phyloP scores from a whole-genome alignment of 2,329 filamentous ascomycete species.

The Xenoacremonium recifei region DNA sequence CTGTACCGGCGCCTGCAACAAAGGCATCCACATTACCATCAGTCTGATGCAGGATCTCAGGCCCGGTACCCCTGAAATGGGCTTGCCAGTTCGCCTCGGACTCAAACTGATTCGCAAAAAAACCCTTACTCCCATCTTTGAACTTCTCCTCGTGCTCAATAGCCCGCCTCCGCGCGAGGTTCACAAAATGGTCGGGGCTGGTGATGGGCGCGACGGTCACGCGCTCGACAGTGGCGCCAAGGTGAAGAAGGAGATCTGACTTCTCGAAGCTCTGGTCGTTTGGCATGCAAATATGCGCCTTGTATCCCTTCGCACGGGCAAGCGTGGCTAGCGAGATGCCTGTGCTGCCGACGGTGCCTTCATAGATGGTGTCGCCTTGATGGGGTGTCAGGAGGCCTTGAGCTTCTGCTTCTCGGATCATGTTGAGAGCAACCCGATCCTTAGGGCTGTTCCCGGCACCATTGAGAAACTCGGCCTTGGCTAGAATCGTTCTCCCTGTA shows the following conservation, averaged over 20 bases:
- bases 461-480: conserved; percentile 95
- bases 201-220: conserved; percentile 91
- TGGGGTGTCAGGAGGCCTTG: conserved; percentile 72
- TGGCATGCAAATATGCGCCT: conserved; percentile 96
- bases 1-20: conserved; percentile 89
- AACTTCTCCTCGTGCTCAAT: conserved; percentile 64
- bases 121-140: conserved; percentile 66
- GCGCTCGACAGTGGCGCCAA: conserved; percentile 89
- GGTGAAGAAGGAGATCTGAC: conserved; percentile 79
- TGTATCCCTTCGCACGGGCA: conserved; percentile 83
- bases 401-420: conserved; percentile 81
- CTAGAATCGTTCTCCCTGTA: conserved; percentile 86
- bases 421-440: conserved; percentile 87
- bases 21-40: conserved; percentile 78
- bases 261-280: conserved; percentile 89
- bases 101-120: conserved; percentile 97
- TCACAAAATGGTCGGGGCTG: conserved; percentile 92
- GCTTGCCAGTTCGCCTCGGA: conserved; percentile 84
- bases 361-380: conserved; percentile 91
- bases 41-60: conserved; percentile 83
- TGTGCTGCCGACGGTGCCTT: conserved; percentile 94
- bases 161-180: conserved; percentile 78
- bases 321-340: conserved; percentile 92
- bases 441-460: conserved; percentile 93
- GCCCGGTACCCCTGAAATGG: conserved; percentile 79